These are phyloP conservation scores for Arxiozyma telluris DNA, from an alignment of 1,139 yeast genomes.

Conservation along the genomic window DNA sequence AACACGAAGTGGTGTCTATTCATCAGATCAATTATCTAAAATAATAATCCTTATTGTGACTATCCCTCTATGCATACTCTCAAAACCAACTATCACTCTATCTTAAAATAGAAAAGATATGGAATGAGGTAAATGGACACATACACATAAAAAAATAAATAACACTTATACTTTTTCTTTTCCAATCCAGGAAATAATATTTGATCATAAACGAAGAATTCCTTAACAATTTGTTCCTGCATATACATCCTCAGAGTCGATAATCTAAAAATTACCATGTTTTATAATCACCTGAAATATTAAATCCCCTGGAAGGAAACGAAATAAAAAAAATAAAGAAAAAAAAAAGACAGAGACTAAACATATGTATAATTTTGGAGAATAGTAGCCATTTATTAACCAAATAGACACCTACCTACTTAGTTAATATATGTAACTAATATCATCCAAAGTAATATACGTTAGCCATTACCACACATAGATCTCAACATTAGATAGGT, in stretches of 20 bases:
- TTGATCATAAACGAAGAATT: conserved; percentile 33
- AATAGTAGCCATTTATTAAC: neutral
- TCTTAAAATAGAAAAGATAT: neutral
- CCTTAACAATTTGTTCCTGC: conserved; percentile 34
- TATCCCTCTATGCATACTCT: neutral
- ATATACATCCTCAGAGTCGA: conserved; percentile 32
- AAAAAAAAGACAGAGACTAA: neutral
- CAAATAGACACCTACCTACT: conserved; percentile 1
- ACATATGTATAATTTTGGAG: neutral
- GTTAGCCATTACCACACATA: too few species aligned
- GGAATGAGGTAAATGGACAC: neutral
- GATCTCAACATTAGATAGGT: too few species aligned
- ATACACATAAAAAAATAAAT: too few species aligned
- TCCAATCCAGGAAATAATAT: conserved; percentile 4
- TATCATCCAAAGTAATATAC: conserved; percentile 77
- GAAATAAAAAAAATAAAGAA: neutral
- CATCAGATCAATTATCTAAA: conserved; percentile 18
- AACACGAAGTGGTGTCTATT: conserved; percentile 29
- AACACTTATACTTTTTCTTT: neutral
- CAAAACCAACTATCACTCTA: neutral
- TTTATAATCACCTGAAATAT: conserved; percentile 21
- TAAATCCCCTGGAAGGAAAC: neutral
- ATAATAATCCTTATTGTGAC: neutral
- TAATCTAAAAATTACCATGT: conserved; percentile 13
- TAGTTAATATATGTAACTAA: conserved; percentile 24